These are phyloP conservation scores for Begonia loranthoides DNA, from an alignment of 306 rosid genomes.

Conservation along the genomic window DNA sequence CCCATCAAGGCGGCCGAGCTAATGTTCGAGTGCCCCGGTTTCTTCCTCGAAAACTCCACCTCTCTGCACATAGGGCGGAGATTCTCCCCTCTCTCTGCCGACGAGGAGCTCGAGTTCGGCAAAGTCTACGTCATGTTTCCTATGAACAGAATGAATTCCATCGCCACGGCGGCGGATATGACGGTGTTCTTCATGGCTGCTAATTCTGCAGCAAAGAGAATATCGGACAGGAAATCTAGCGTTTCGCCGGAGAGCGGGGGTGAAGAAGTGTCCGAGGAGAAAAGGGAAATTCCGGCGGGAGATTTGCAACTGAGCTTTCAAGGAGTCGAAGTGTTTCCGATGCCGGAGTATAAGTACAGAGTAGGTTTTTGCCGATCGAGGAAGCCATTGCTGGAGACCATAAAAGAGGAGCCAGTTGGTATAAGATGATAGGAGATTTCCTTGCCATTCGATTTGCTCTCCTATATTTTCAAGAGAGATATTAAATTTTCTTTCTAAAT, in stretches of 20 bases:
- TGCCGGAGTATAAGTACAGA: conserved; percentile 37
- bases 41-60: conserved; percentile 36
- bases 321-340: conserved; percentile 32
- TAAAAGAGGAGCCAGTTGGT: conserved; percentile 49
- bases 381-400: conserved; percentile 79
- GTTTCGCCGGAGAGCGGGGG: conserved; percentile 26
- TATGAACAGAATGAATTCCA: conserved; percentile 48
- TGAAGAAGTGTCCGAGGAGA: neutral
- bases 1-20: conserved; percentile 69
- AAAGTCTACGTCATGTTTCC: conserved; percentile 66
- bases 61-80: conserved; percentile 62
- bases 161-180: conserved; percentile 66
- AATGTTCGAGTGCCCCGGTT: conserved; percentile 62
- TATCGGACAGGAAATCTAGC: conserved; percentile 29
- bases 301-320: conserved; percentile 48
- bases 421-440: conserved; percentile 10
- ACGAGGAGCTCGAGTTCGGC: conserved; percentile 64
- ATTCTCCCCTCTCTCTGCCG: conserved; percentile 66
- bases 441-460: too few relatives aligned
- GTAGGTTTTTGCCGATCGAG: conserved; percentile 55
- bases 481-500: too few relatives aligned
- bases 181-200: conserved; percentile 63
- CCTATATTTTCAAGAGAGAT: too few relatives aligned
- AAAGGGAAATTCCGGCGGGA: neutral
- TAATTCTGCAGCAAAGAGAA: conserved; percentile 55